These are phyloP conservation scores for Epithemia pelagica DNA, from an alignment of 108 stramenopile genomes.

Conservation along the genomic window DNA sequence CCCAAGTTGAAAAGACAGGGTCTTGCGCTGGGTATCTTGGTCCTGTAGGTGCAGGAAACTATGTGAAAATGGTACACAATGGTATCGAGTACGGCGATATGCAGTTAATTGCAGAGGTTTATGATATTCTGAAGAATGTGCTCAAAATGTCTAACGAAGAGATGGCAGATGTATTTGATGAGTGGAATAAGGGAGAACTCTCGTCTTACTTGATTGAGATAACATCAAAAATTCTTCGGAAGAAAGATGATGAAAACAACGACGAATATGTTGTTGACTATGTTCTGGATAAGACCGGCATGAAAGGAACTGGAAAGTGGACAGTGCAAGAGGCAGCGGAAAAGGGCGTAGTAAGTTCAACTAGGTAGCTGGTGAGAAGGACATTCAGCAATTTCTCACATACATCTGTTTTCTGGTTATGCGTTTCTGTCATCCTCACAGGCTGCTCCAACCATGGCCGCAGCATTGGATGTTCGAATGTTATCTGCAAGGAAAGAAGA, in stretches of 20 bases:
- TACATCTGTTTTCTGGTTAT: no score
- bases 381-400: no score
- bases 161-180: conserved; percentile 56
- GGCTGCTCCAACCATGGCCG: conserved; percentile 73
- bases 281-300: conserved; percentile 79
- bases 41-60: conserved; percentile 53
- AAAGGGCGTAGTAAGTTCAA: no score
- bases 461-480: conserved; percentile 85
- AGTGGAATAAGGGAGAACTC: conserved; percentile 71
- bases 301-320: conserved; percentile 88
- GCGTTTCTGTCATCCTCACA: no score
- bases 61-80: conserved; percentile 86
- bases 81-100: conserved; percentile 89
- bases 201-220: conserved; percentile 80
- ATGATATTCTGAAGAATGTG: conserved; percentile 55
- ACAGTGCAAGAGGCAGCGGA: conserved; percentile 85
- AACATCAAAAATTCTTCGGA: conserved; percentile 65
- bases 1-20: conserved; percentile 41
- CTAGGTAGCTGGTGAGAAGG: no score
- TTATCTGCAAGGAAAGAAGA: conserved; percentile 69
- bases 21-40: conserved; percentile 77
- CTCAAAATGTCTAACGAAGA: conserved; percentile 71
- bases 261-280: conserved; percentile 55
- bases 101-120: conserved; percentile 87
- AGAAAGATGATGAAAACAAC: conserved; percentile 61